A percentile compares a stretch with the other conserved stretches of the same genome.
Evolutionary conservation across 2,329 filamentous ascomycete genomes (phyloP).

Genomic region (Colletotrichum sp.): DNA sequence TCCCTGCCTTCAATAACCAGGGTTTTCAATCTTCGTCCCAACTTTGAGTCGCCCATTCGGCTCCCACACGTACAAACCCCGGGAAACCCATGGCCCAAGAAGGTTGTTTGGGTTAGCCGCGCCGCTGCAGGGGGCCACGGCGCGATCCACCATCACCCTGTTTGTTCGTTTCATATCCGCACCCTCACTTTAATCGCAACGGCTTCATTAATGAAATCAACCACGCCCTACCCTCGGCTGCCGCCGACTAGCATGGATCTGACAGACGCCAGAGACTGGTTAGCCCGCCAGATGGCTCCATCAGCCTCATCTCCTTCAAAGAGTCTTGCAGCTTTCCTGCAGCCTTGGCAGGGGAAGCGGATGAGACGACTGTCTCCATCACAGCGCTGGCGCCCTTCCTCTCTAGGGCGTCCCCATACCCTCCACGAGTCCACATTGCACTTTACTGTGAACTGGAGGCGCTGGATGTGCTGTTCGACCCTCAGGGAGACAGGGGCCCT

Average conservation of each 20-base stretch:
- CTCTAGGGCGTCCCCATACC: background rate
- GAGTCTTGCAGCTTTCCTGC: conserved; percentile 1
- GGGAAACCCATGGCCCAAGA: conserved; percentile 4
- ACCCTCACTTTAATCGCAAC: conserved; percentile 17
- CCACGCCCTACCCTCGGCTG: conserved; percentile 5
- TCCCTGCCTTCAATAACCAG: background rate
- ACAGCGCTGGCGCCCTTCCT: background rate
- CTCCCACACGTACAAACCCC: background rate
- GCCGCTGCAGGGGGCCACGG: conserved; percentile 5
- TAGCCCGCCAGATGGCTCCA: background rate
- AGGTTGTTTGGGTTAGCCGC: conserved; percentile 19
- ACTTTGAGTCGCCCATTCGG: background rate
- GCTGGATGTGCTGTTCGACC: background rate
- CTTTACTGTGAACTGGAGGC: background rate
- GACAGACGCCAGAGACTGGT: background rate
- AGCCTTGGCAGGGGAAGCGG: conserved; percentile 14
- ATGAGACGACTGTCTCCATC: conserved; percentile 16
- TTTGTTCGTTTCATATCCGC: conserved; percentile 11
- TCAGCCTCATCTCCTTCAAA: conserved; percentile 11
- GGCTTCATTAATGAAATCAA: conserved; percentile 10
- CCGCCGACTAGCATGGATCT: conserved; percentile 10
- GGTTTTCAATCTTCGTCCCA: background rate
- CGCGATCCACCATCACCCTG: conserved; percentile 10
- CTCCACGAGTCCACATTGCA: background rate
- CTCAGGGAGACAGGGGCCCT: background rate